Conservation (phyloP, 441 rosid genomes). For the Corymbia citriodora region DNA sequence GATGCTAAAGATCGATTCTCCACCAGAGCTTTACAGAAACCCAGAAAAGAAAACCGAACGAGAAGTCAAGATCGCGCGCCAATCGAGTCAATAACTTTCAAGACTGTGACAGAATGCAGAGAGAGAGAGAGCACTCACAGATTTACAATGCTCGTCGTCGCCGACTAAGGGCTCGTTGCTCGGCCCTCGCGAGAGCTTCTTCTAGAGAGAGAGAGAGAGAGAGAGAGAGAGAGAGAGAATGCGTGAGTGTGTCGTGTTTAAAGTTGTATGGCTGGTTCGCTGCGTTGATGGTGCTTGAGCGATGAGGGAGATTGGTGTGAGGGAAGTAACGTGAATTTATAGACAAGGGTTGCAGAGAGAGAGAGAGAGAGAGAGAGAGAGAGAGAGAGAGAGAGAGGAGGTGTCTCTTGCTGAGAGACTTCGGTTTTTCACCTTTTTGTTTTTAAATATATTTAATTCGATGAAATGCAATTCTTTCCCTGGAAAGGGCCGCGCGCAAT, state of each 20-base stretch:
- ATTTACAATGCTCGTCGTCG: neutral
- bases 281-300: neutral
- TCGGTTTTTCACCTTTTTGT: neutral
- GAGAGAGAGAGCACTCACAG: neutral
- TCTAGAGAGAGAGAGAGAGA: neutral
- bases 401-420: constrained; percentile 6
- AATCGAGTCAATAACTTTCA: neutral
- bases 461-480: neutral
- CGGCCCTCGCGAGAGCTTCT: neutral
- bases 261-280: neutral
- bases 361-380: neutral
- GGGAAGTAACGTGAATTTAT: neutral
- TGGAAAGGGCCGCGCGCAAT: neutral
- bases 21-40: neutral
- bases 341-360: neutral
- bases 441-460: neutral
- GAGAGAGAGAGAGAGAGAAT: neutral
- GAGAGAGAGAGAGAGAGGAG: neutral
- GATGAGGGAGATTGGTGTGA: neutral
- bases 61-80: neutral
- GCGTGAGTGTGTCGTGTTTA: neutral
- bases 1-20: neutral
- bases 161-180: neutral
- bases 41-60: neutral
- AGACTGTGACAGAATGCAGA: neutral